Conservation (phyloP, 768 basidiomycete genomes). For the Russula sp. region DNA sequence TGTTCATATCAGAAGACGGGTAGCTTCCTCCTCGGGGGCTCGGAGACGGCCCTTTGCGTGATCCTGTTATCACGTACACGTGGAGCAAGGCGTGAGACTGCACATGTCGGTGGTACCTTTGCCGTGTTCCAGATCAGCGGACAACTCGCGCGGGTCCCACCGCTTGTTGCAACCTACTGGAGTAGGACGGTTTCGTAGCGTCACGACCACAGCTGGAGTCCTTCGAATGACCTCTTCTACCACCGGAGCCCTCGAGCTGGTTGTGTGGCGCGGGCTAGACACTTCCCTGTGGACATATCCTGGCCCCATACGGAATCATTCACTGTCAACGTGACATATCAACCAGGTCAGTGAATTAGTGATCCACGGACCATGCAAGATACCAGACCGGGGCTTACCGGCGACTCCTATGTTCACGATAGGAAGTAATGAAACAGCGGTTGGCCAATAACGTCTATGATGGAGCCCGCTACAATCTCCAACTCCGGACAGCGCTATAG, state of each 20-base stretch:
- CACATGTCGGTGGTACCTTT: neutral
- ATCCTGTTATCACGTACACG: neutral
- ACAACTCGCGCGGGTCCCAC: neutral
- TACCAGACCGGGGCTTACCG: neutral
- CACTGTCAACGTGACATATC: neutral
- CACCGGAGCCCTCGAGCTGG: no score
- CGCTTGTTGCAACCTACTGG: neutral
- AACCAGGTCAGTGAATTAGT: neutral
- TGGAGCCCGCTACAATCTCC: neutral
- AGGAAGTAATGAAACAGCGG: neutral
- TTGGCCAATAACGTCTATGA: neutral
- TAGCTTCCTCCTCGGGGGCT: neutral
- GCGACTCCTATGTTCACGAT: neutral
- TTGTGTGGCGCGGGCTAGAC: neutral
- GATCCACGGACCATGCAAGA: neutral
- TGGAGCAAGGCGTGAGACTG: neutral
- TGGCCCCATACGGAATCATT: constrained; percentile 5
- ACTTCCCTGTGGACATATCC: neutral
- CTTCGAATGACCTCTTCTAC: neutral
- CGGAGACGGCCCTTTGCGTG: neutral
- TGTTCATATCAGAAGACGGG: neutral
- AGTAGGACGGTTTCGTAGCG: neutral
- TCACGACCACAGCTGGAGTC: no score
- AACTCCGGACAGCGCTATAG: neutral
- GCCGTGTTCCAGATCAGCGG: neutral